Percentiles rank a stretch among this genome's conserved stretches.
Evolutionary conservation across 345 rosid genomes (phyloP).

Genomic region (Acer yangbiense): DNA sequence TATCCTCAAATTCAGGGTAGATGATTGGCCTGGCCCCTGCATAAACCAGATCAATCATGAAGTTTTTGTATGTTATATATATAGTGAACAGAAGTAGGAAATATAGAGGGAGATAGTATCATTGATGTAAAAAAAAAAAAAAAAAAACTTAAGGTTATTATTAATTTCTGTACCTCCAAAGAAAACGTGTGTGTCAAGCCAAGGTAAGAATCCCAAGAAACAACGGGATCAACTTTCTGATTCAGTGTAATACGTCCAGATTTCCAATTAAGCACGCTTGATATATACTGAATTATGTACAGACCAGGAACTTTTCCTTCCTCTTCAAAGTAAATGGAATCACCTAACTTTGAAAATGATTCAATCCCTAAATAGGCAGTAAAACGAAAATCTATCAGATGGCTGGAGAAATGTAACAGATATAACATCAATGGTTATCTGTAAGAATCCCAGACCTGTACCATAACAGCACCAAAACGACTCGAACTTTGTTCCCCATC

Average conservation of each 20-base stretch:
- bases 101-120: no score
- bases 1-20: slow-evolving; percentile 45
- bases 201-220: slow-evolving; percentile 68
- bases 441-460: slow-evolving; percentile 34
- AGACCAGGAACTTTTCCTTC: slow-evolving; percentile 63
- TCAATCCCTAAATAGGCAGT: slow-evolving; percentile 56
- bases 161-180: slow-evolving; percentile 34
- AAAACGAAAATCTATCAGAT: not conserved
- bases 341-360: slow-evolving; percentile 92
- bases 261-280: slow-evolving; percentile 79
- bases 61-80: no score
- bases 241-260: slow-evolving; percentile 48
- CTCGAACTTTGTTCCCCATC: slow-evolving; percentile 47
- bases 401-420: not conserved
- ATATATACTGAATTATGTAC: slow-evolving; percentile 75
- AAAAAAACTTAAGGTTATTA: not conserved
- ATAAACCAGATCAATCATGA: not conserved
- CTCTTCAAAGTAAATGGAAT: slow-evolving; percentile 89
- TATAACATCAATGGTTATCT: not conserved
- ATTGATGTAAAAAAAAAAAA: not conserved
- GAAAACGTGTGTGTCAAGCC: slow-evolving; percentile 54
- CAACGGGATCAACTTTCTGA: slow-evolving; percentile 69
- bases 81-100: not conserved
- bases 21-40: slow-evolving; percentile 32
- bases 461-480: slow-evolving; percentile 67